A percentile compares a stretch with the other conserved stretches of the same genome.
These are phyloP conservation scores for Cryphonectria parasitica DNA, from an alignment of 2,329 filamentous ascomycete species.

Conservation along the genomic window DNA sequence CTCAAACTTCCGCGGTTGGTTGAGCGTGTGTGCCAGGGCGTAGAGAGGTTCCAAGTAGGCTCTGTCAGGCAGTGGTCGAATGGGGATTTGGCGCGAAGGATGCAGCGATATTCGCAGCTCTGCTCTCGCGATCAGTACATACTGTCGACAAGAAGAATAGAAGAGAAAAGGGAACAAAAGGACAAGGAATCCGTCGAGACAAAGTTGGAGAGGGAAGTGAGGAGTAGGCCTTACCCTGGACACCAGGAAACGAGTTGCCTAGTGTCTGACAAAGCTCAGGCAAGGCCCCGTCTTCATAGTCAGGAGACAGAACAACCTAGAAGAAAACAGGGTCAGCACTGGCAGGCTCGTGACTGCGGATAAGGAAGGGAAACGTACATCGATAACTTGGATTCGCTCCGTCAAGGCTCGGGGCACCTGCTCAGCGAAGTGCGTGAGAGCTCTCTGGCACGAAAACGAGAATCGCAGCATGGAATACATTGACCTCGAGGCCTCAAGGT, in stretches of 20 bases:
- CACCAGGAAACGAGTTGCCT: background rate
- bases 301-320: background rate
- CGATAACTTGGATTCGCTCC: background rate
- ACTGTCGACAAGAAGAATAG: no score
- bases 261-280: background rate
- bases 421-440: background rate
- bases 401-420: background rate
- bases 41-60: constrained; percentile 9
- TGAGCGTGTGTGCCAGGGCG: background rate
- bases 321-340: background rate
- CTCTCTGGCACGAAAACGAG: background rate
- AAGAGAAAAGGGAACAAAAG: background rate
- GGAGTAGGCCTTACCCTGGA: constrained; percentile 7
- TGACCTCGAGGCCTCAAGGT: constrained; percentile 13
- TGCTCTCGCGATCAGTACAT: background rate
- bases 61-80: background rate
- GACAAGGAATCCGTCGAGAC: background rate
- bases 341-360: background rate
- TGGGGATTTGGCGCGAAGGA: background rate
- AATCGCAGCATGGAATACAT: constrained; percentile 16
- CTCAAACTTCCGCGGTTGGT: constrained; percentile 14
- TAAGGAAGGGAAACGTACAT: background rate
- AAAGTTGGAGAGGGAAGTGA: no score
- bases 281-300: background rate
- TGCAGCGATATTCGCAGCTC: constrained; percentile 20